Base-by-base conservation (phyloP, 2,329 filamentous ascomycete genomes). In the Thelonectria olida region DNA sequence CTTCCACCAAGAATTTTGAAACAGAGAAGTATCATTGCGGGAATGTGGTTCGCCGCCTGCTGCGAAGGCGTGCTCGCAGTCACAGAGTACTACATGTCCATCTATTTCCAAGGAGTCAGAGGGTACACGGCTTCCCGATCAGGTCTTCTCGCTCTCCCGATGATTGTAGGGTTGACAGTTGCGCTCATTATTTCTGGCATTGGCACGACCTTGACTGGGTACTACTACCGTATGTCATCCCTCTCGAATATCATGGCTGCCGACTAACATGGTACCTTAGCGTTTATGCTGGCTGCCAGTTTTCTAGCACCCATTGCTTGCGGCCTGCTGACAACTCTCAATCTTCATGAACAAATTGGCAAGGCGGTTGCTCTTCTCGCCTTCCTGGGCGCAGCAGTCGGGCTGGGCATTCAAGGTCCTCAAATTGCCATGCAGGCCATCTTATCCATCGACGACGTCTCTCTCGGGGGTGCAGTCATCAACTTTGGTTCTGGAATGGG, bases 61-160 rank as follows among this genome's bases (percentile, higher is more conserved):
- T 61, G 57, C 2, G 68, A 71, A 13, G 68, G 68, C 0, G 49
- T 71, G 0, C 58, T 71, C 4, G 48, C 65, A 0, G 69, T 71
- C 2, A 69, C 69, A 0, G 68, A 71, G 23, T 71, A 68, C 4
- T 71, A 71, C 54, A 71, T 71, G 66, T 63, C 64, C 8, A 71
- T 71, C 3, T 71, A 71, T 51, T 71, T 71, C 4, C 69, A 71
- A 10, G 69, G 67, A 10, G 69, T 71, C 2, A 31, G 62, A 6
- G 69, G 69, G 1, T 68, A 69, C 9, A 39, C 68, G 3, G 57
- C 68, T 1, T 55, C 68, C 0, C 54, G 59, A 9, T 64, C 68
- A 13, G 68, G 68, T 0, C 5, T 71, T 0, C 54, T 71, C 7
- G 68, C 68, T 1, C 58, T 71, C 9, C 68, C 68, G 0, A 71